Percentiles rank a stretch among this genome's conserved stretches.
Evolutionary conservation across 2,329 filamentous ascomycete genomes (phyloP).

Genomic region (Trichothecium sympodiale): DNA sequence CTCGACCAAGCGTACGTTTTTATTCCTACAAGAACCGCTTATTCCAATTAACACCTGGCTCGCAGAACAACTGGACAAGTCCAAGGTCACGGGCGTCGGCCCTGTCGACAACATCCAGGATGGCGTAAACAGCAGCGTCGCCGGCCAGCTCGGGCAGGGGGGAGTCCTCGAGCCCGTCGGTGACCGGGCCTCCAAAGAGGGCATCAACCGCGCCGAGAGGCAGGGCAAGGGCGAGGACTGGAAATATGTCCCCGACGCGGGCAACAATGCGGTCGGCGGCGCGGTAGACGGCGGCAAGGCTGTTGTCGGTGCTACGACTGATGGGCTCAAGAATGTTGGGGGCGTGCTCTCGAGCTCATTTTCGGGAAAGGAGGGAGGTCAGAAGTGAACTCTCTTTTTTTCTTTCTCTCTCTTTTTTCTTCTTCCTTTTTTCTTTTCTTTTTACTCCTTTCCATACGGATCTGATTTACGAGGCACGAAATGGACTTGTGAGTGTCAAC

Average conservation of each 20-base stretch:
- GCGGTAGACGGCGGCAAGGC: conserved; percentile 20
- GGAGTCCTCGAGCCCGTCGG: conserved; percentile 55
- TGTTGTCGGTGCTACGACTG: conserved; percentile 13
- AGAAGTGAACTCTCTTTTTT: conserved; percentile 1
- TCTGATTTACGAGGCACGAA: no score
- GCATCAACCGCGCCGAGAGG: conserved; percentile 53
- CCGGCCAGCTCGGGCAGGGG: conserved; percentile 55
- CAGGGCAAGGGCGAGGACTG: conserved; percentile 52
- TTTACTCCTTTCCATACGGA: no score
- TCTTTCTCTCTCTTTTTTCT: no score
- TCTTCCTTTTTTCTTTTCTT: no score
- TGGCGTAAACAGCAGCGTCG: conserved; percentile 49
- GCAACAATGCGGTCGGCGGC: conserved; percentile 14
- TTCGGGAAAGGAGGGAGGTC: conserved; percentile 13
- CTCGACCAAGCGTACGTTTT: conserved; percentile 48
- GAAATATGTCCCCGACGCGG: conserved; percentile 24
- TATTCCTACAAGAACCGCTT: no score
- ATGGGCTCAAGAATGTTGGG: conserved; percentile 18
- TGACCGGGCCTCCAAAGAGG: conserved; percentile 51
- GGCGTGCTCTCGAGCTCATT: conserved; percentile 21
- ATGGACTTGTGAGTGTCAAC: no score
- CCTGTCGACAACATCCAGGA: conserved; percentile 61
- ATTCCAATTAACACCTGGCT: no score
- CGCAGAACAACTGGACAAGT: conserved; percentile 54
- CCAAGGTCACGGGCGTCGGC: conserved; percentile 56